phyloP scores from a whole-genome alignment of 169 alveolate species.

The Eimeria sp. region DNA sequence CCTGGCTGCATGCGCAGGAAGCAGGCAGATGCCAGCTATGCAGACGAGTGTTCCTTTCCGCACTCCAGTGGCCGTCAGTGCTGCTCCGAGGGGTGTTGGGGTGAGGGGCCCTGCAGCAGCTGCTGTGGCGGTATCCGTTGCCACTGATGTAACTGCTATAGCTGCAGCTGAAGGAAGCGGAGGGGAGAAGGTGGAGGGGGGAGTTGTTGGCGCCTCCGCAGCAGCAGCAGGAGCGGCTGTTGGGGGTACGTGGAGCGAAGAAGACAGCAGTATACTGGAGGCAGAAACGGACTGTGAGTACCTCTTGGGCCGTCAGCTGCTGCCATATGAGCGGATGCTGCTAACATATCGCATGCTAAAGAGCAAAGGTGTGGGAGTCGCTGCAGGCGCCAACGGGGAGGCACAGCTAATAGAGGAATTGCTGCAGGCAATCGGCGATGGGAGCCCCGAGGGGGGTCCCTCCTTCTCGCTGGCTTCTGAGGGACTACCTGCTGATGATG shows the following conservation, averaged over 20 bases:
- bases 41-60: no score
- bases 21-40: not conserved
- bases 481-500: not conserved
- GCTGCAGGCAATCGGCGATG: conserved; percentile 26
- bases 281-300: conserved; percentile 64
- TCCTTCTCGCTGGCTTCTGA: not conserved
- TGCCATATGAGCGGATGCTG: conserved; percentile 54
- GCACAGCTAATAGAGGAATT: not conserved
- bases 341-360: conserved; percentile 43
- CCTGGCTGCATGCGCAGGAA: not conserved
- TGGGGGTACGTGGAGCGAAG: not conserved
- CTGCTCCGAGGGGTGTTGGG: not conserved
- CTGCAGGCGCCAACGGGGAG: not conserved
- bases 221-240: not conserved
- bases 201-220: not conserved
- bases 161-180: not conserved
- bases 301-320: conserved; percentile 41
- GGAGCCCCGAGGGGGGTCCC: not conserved
- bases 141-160: not conserved
- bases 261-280: conserved; percentile 43
- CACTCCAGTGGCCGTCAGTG: conserved; percentile 1
- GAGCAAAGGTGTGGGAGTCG: not conserved
- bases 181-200: not conserved
- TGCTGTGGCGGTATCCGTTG: not conserved
- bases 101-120: not conserved